These are phyloP conservation scores for Pseudonitzschia multiseries DNA, from an alignment of 108 stramenopile genomes.

Conservation along the genomic window DNA sequence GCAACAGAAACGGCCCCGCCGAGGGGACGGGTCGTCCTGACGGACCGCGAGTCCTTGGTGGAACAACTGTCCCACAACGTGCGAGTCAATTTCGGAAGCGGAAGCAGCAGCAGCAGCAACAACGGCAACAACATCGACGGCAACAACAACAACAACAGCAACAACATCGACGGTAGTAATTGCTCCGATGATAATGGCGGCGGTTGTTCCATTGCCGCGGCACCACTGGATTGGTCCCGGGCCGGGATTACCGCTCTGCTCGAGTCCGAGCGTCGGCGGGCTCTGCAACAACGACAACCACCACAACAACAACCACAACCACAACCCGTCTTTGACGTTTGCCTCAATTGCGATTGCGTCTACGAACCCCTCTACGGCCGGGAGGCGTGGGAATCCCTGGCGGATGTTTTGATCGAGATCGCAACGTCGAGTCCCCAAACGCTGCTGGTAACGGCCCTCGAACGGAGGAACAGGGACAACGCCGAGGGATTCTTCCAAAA, in stretches of 20 bases:
- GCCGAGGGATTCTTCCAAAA: slow-evolving; percentile 60
- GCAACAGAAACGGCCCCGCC: too few relatives aligned
- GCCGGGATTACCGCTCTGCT: slow-evolving; percentile 31
- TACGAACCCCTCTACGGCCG: slow-evolving; percentile 85
- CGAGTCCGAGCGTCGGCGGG: slow-evolving; percentile 18
- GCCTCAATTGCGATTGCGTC: slow-evolving; percentile 85
- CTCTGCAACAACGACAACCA: slow-evolving; percentile 83
- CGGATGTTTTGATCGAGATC: slow-evolving; percentile 64
- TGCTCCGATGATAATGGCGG: slow-evolving; percentile 15
- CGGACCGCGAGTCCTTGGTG: slow-evolving; percentile 66
- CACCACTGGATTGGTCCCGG: slow-evolving; percentile 44
- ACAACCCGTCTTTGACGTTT: slow-evolving; percentile 57
- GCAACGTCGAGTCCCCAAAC: slow-evolving; percentile 50
- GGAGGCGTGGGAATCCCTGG: slow-evolving; percentile 62
- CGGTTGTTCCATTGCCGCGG: slow-evolving; percentile 24
- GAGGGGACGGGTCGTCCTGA: slow-evolving; percentile 58
- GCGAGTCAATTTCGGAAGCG: slow-evolving; percentile 47
- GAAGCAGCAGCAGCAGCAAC: too few relatives aligned
- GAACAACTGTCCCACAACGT: slow-evolving; percentile 64
- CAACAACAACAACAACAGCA: too few relatives aligned
- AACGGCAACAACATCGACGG: too few relatives aligned
- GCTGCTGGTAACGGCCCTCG: slow-evolving; percentile 65
- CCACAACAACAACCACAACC: slow-evolving; percentile 25
- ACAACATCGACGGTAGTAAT: too few relatives aligned
- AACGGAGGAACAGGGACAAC: slow-evolving; percentile 69